Conservation (phyloP, 805 yeast genomes). For the Saturnispora serradocipensis region DNA sequence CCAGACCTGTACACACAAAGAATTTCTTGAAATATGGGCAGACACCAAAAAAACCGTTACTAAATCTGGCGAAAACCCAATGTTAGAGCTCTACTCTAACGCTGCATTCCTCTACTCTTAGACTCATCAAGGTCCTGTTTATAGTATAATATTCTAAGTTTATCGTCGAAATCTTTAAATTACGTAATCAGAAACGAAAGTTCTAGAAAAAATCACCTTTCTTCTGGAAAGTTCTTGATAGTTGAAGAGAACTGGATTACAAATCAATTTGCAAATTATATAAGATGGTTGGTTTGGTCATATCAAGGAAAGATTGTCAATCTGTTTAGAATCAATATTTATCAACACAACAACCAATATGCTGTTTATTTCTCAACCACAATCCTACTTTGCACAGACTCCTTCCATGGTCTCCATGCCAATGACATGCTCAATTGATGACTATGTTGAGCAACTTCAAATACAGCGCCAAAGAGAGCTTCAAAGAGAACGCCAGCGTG, state of each 20-base stretch:
- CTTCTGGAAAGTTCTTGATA: constrained; percentile 7
- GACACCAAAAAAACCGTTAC: constrained; percentile 60
- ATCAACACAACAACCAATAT: constrained; percentile 3
- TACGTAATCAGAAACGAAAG: background rate
- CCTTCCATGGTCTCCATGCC: background rate
- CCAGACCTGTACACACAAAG: constrained; percentile 47
- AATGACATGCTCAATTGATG: background rate
- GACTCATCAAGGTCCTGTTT: background rate
- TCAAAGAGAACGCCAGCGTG: constrained; percentile 1
- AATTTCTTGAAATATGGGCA: constrained; percentile 63
- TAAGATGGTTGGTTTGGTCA: background rate
- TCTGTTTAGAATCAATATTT: background rate
- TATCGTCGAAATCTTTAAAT: background rate
- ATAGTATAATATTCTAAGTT: background rate
- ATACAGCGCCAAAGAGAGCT: background rate
- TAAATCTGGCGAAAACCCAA: constrained; percentile 73
- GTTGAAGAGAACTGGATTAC: background rate
- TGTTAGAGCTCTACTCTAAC: constrained; percentile 68
- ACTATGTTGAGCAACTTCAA: background rate
- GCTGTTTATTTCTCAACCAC: constrained; percentile 18
- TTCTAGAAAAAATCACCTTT: background rate
- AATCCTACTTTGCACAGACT: constrained; percentile 1
- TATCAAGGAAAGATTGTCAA: background rate
- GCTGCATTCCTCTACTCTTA: constrained; percentile 55
- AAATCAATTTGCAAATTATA: background rate